These are phyloP conservation scores for Cercospora janseana DNA, from an alignment of 2,329 filamentous ascomycete species.

Conservation along the genomic window DNA sequence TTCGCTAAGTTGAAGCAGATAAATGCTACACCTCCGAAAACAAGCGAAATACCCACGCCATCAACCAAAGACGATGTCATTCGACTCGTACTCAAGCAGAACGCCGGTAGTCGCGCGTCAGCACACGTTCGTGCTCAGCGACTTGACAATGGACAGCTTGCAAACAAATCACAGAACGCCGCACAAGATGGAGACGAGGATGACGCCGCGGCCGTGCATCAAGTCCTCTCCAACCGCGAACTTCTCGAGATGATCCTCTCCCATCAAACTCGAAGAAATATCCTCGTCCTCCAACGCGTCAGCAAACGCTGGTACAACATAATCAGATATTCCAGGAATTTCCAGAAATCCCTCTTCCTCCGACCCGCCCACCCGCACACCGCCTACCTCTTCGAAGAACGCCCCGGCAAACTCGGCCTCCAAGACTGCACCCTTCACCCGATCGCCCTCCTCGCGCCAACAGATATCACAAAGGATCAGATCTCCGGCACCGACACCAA, in stretches of 20 bases:
- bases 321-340: not conserved
- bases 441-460: not conserved
- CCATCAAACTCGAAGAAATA: not conserved
- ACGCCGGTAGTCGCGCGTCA: too few relatives aligned
- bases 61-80: too few relatives aligned
- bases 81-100: too few relatives aligned
- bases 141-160: not conserved
- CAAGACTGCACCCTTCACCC: too few relatives aligned
- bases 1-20: too few relatives aligned
- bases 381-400: too few relatives aligned
- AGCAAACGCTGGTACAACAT: not conserved
- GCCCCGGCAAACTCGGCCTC: not conserved
- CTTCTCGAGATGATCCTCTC: not conserved
- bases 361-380: too few relatives aligned
- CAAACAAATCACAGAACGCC: not conserved
- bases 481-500: not conserved
- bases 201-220: not conserved
- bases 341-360: not conserved
- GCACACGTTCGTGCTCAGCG: too few relatives aligned
- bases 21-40: too few relatives aligned
- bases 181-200: not conserved
- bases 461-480: not conserved
- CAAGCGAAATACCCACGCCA: too few relatives aligned
- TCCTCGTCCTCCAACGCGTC: constrained; percentile 1
- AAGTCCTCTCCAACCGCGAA: not conserved